Evolutionary conservation across 1,284 basidiomycete genomes (phyloP).

Genomic region (Cystobasidiaceae sp.): DNA sequence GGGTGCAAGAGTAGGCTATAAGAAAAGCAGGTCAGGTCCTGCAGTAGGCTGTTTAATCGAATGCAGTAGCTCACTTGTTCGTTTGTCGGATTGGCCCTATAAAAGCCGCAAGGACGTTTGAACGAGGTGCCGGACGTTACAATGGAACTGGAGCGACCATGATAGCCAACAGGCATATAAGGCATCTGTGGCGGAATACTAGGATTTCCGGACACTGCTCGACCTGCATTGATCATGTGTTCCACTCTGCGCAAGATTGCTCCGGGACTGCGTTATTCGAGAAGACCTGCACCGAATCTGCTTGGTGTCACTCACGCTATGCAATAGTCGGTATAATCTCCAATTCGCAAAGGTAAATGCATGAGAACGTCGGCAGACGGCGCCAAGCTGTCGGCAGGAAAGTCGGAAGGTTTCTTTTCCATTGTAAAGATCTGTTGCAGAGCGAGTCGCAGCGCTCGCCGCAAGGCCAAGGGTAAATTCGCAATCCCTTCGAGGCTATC

Average conservation of each 20-base stretch:
- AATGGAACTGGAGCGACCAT: not conserved
- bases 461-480: not conserved
- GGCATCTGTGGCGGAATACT: slow-evolving; percentile 4
- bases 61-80: no score
- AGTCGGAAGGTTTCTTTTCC: not conserved
- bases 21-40: no score
- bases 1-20: not conserved
- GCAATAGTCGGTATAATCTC: slow-evolving; percentile 25
- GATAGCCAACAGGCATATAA: slow-evolving; percentile 24
- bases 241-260: not conserved
- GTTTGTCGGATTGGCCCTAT: not conserved
- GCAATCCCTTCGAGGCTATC: not conserved
- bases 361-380: not conserved
- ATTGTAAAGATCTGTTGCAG: not conserved
- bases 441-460: not conserved
- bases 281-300: not conserved
- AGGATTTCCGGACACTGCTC: slow-evolving; percentile 1
- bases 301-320: not conserved
- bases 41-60: no score
- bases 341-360: slow-evolving; percentile 12
- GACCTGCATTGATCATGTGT: slow-evolving; percentile 13
- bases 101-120: slow-evolving; percentile 1
- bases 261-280: not conserved
- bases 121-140: not conserved
- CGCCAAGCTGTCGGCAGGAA: slow-evolving; percentile 7